Evolutionary conservation across 306 rosid genomes (phyloP), one percentile per base, ranked within the genome.

Genomic region (Amphicarpaea edgeworthii): DNA sequence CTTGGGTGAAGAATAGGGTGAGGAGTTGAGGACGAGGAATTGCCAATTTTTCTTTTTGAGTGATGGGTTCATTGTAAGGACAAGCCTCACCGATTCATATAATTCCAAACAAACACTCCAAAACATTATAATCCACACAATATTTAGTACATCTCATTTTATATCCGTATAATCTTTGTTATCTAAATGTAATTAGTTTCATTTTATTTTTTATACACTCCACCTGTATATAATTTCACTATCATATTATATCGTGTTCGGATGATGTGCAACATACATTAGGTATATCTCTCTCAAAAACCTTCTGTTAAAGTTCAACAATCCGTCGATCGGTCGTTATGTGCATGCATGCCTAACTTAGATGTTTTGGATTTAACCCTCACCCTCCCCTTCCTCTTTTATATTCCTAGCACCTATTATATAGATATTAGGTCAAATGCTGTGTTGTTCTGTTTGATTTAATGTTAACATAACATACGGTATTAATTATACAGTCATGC

Each of bases 401-500:
- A 12, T 5, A 21, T 24, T 45, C 82, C 38, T 26, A 67, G 7
- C 23, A 40, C 60, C 65, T 38, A 37, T 45, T 24, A n/a, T 15
- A 50, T 49, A 38, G 23, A 24, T 65, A 67, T 21, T 81, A 81
- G 81, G 85, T 76, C 81, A 70, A 81, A 81, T 70, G 53, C 81
- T 76, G 55, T 30, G 42, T 70, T 53, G 28, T 45, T 9, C 12
- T 74, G 38, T 67, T 80, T 80, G 19, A 2, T 28, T 47, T 60
- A 3, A 26, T 59, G 14, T 28, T 15, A 38, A 68, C 42, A 40
- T 58, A 4, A 43, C 19, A n/a, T 8, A 63, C 61, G 32, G 57
- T 45, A 51, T 43, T 49, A 40, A n/a, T n/a, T 42, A 23, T n/a
- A 28, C 23, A 68, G 26, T 42, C 65, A 54, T 60, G 7, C 80